Base-by-base conservation (phyloP, 495 filamentous ascomycete genomes). In the Daldinia caldariorum region DNA sequence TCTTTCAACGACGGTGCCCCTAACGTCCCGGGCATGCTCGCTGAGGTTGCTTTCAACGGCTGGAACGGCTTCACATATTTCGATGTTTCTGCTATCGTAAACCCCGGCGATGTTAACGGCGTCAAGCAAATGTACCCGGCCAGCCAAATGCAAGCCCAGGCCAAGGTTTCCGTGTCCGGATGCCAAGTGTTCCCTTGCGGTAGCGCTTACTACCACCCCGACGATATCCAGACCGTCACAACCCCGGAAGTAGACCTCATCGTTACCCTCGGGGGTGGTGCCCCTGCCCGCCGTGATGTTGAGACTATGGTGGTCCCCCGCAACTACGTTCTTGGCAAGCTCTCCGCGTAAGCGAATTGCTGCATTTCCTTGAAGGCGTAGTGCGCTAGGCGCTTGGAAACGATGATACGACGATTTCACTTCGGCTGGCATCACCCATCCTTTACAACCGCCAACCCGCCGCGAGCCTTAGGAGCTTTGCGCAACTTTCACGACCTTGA, bases 1-100 rank as follows among this genome's bases (percentile, higher is more conserved):
- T 58, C 83, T n/a, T 73, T 82, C 60, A 71, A 62, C 38, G 69
- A 83, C 13, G 84, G 83, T 51, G 43, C 61, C 0, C 47, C 55
- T 1, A 69, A 78, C 49, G 66, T 73, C 2, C 78, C 79, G 0
- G 84, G 84, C 74, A 86, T 87, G 83, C 79, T 87, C 16, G 84
- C 80, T 32, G 85, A 87, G 58, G 59, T 75, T 86, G 66, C 78
- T 69, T 86, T 82, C 77, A 73, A 83, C 47, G 78, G 77, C 43
- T 84, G 72, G 69, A 69, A 64, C 20, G 82, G 69, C 58, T 49
- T 76, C 8, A 83, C 77, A 45, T 87, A 76, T 77, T 87, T 80
- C 65, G 85, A 87, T 50, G 83, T 87, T 58, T 86, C 83, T 4
- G 83, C 84, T 72, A 86, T 87, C 59, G 83, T 84, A 70, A 81